A percentile compares a stretch with the other conserved stretches of the same genome.
phyloP scores from a whole-genome alignment of 768 basidiomycete genomes.

The Trametes elegans region DNA sequence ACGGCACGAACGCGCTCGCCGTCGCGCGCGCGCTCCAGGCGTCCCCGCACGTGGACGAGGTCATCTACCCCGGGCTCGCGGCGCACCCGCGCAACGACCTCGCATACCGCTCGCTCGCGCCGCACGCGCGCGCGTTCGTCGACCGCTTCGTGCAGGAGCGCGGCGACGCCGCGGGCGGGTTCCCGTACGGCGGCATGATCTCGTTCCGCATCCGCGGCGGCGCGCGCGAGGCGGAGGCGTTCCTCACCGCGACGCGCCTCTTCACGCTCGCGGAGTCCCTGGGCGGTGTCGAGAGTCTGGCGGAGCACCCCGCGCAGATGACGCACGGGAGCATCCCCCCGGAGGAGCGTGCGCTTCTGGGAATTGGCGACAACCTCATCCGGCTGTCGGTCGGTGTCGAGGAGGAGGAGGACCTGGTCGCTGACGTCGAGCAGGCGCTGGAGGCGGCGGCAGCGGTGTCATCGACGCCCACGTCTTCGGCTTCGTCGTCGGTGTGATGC shows the following conservation, averaged over 20 bases:
- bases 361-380: constrained; percentile 76
- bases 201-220: constrained; percentile 63
- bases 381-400: constrained; percentile 87
- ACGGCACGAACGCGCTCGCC: constrained; percentile 78
- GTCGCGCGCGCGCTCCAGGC: constrained; percentile 62
- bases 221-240: constrained; percentile 53
- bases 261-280: constrained; percentile 86
- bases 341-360: constrained; percentile 62
- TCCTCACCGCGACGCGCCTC: constrained; percentile 61
- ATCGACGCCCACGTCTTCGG: not conserved
- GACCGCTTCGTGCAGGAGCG: constrained; percentile 34
- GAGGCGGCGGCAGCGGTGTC: constrained; percentile 34
- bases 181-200: constrained; percentile 92
- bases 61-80: constrained; percentile 83
- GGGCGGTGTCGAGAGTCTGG: constrained; percentile 90
- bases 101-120: constrained; percentile 60
- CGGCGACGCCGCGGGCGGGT: constrained; percentile 45
- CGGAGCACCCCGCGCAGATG: constrained; percentile 86
- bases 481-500: not conserved
- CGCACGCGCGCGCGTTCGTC: constrained; percentile 69
- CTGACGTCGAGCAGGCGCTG: constrained; percentile 68
- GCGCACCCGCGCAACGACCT: constrained; percentile 63
- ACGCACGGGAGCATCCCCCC: constrained; percentile 80
- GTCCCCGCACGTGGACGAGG: constrained; percentile 65
- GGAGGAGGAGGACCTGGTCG: constrained; percentile 78